Percentiles rank a stretch among this genome's conserved stretches.
phyloP scores from a whole-genome alignment of 441 rosid genomes.

The Pelargonium fulgidum region DNA sequence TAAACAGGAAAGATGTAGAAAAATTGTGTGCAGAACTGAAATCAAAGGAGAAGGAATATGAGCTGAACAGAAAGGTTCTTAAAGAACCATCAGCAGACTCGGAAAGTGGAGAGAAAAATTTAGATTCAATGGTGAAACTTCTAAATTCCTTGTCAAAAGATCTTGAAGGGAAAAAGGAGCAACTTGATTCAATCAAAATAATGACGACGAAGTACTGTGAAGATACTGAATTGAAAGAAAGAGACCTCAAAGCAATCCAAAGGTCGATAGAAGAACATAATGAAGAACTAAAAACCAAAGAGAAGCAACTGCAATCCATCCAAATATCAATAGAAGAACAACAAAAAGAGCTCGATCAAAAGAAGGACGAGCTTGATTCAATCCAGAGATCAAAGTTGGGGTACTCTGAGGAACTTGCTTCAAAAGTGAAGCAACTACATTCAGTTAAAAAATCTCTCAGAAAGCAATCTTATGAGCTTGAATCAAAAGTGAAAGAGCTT shows the following conservation, averaged over 20 bases:
- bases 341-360: constrained; percentile 23
- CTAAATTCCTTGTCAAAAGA: constrained; percentile 10
- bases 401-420: constrained; percentile 21
- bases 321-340: constrained; percentile 20
- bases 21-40: constrained; percentile 18
- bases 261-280: constrained; percentile 17
- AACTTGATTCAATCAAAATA: constrained; percentile 20
- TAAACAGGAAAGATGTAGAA: constrained; percentile 17
- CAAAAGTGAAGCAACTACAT: constrained; percentile 24
- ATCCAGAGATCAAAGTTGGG: constrained; percentile 21
- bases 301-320: constrained; percentile 26
- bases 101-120: constrained; percentile 13
- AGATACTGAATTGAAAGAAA: constrained; percentile 26
- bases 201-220: constrained; percentile 8
- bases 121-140: constrained; percentile 19
- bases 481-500: constrained; percentile 24
- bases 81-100: constrained; percentile 21
- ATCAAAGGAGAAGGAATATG: constrained; percentile 22
- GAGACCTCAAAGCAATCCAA: constrained; percentile 23
- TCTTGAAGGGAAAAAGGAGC: constrained; percentile 19
- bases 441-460: constrained; percentile 26
- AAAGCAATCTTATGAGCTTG: constrained; percentile 21
- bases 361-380: constrained; percentile 27
- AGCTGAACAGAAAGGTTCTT: constrained; percentile 19
- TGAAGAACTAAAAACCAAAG: constrained; percentile 23